phyloP scores from a whole-genome alignment of 2,329 filamentous ascomycete species.

The Diplodia intermedia region DNA sequence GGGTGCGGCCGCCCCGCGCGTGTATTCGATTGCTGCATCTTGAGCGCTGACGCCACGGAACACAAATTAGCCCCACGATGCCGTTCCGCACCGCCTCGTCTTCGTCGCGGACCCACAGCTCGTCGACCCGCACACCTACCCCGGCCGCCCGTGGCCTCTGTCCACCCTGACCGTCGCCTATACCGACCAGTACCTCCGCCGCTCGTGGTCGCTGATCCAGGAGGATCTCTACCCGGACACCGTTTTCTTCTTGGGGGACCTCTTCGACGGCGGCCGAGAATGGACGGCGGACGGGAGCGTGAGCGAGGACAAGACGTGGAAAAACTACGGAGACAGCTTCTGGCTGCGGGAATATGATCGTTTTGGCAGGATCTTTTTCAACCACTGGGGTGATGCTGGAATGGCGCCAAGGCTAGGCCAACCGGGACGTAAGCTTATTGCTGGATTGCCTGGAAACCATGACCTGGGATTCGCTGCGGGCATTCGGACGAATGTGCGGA shows the following conservation, averaged over 20 bases:
- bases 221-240: conserved; percentile 80
- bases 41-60: conserved; percentile 33
- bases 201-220: conserved; percentile 82
- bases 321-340: conserved; percentile 77
- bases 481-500: conserved; percentile 78
- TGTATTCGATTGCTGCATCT: not conserved
- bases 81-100: conserved; percentile 81
- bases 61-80: conserved; percentile 69
- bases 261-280: conserved; percentile 95
- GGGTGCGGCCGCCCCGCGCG: conserved; percentile 63
- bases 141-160: conserved; percentile 78
- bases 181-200: conserved; percentile 88
- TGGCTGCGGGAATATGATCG: conserved; percentile 88
- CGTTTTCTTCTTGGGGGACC: conserved; percentile 87
- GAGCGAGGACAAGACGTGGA: conserved; percentile 71
- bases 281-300: conserved; percentile 72
- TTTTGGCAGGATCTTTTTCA: conserved; percentile 85
- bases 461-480: conserved; percentile 90
- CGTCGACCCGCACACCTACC: conserved; percentile 94
- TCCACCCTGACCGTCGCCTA: conserved; percentile 71
- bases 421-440: conserved; percentile 77
- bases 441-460: conserved; percentile 91
- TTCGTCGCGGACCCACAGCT: conserved; percentile 91
- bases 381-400: conserved; percentile 68
- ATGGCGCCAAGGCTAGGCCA: conserved; percentile 63